These are phyloP conservation scores for Phyllosticta ampelicida DNA, from an alignment of 2,329 filamentous ascomycete species.

Conservation along the genomic window DNA sequence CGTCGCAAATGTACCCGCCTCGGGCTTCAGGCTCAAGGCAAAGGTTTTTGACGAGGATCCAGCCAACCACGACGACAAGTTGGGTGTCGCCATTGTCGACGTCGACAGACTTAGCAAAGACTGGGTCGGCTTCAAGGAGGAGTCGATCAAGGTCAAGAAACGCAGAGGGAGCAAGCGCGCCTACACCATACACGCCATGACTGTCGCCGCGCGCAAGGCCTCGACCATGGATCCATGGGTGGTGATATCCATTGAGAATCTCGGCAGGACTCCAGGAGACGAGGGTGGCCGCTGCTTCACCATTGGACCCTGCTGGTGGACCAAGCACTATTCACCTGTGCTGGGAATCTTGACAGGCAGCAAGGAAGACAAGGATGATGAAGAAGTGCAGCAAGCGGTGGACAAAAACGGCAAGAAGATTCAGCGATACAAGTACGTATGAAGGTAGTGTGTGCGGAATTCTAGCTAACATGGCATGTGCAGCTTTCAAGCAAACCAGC, in stretches of 20 bases:
- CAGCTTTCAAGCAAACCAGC: constrained; percentile 86
- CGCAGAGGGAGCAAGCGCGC: constrained; percentile 78
- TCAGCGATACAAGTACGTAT: constrained; percentile 64
- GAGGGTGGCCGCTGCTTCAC: constrained; percentile 65
- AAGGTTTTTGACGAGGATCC: constrained; percentile 85
- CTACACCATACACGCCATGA: constrained; percentile 61
- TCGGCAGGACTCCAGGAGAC: constrained; percentile 59
- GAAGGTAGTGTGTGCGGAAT: neutral
- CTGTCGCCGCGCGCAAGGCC: constrained; percentile 49
- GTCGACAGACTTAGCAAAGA: constrained; percentile 49
- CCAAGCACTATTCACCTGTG: constrained; percentile 79
- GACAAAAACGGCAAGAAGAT: constrained; percentile 36
- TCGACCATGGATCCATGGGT: constrained; percentile 60
- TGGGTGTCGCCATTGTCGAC: constrained; percentile 73
- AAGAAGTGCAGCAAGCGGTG: constrained; percentile 10
- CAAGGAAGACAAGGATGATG: constrained; percentile 40
- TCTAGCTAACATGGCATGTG: constrained; percentile 12
- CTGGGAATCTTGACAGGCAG: constrained; percentile 69
- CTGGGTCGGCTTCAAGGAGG: constrained; percentile 58
- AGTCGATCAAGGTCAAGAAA: constrained; percentile 65
- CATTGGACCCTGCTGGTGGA: constrained; percentile 63
- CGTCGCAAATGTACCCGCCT: constrained; percentile 72
- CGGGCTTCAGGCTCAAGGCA: constrained; percentile 75
- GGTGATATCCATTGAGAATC: constrained; percentile 62
- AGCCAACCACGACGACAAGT: constrained; percentile 71